Evolutionary conservation across 129 eudicot genomes (phyloP).

Genomic region (Apium graveolens): DNA sequence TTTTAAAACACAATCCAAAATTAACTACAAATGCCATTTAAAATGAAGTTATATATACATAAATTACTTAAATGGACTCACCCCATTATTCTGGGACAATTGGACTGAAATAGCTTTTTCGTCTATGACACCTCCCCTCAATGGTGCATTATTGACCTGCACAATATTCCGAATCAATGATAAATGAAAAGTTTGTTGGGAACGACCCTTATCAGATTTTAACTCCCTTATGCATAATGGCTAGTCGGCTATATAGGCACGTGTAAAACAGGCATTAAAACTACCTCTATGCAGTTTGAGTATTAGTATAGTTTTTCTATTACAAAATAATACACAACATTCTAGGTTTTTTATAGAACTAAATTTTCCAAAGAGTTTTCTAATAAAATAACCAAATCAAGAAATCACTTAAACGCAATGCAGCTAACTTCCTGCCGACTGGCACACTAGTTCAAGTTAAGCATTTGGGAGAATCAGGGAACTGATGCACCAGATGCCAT

Average conservation of each 20-base stretch:
- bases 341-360: not conserved
- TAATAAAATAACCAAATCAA: not conserved
- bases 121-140: not conserved
- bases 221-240: too few relatives aligned
- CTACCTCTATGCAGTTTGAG: not conserved
- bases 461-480: not conserved
- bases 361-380: not conserved
- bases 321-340: not conserved
- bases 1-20: too few relatives aligned
- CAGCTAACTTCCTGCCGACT: not conserved
- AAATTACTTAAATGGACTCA: not conserved
- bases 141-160: constrained; percentile 5
- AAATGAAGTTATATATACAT: not conserved
- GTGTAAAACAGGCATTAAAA: not conserved
- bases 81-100: not conserved
- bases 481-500: not conserved
- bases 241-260: too few relatives aligned
- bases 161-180: not conserved
- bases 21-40: too few relatives aligned
- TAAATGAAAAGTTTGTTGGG: too few relatives aligned
- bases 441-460: not conserved
- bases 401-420: not conserved
- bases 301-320: not conserved
- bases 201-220: too few relatives aligned
- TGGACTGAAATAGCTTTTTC: not conserved